Percentiles rank a stretch among this genome's conserved stretches.
Conservation (phyloP, 1,284 basidiomycete species). For the Ceratobasidium papillatum region DNA sequence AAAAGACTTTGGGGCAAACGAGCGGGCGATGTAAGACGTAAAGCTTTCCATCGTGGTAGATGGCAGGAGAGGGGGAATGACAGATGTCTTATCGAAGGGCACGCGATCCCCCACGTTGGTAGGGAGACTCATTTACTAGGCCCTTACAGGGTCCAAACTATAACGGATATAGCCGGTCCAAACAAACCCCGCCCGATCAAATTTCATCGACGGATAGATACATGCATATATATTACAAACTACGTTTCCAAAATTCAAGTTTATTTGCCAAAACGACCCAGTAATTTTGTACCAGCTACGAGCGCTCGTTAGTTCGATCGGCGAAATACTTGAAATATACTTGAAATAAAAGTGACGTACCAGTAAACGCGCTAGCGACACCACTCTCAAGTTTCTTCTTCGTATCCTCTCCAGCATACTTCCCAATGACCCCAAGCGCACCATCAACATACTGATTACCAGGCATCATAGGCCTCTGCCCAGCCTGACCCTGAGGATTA, state of each 20-base stretch:
- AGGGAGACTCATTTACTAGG: constrained; percentile 6
- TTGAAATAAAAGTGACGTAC: constrained; percentile 12
- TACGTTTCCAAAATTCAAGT: not conserved
- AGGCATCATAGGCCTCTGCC: not conserved
- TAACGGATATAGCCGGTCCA: not conserved
- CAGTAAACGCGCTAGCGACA: not conserved
- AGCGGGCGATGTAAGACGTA: constrained; percentile 21
- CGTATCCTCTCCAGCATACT: constrained; percentile 26
- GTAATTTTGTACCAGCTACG: constrained; percentile 25
- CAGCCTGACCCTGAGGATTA: not conserved
- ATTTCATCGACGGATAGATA: not conserved
- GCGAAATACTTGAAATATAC: not conserved
- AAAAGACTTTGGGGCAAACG: constrained; percentile 17
- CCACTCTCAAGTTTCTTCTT: constrained; percentile 32
- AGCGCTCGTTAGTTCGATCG: not conserved
- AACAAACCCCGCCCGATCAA: constrained; percentile 29
- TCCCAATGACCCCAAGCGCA: constrained; percentile 14
- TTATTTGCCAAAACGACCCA: constrained; percentile 7
- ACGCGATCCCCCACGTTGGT: constrained; percentile 22
- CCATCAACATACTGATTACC: constrained; percentile 24
- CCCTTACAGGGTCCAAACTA: constrained; percentile 1
- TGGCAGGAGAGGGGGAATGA: not conserved
- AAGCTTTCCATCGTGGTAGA: constrained; percentile 16
- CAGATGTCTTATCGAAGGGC: constrained; percentile 20
- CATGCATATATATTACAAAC: not conserved